Percentiles rank a stretch among this genome's conserved stretches.
Evolutionary conservation across 768 basidiomycete species (phyloP).

Genomic region (Leccinum olivaceopallidum): DNA sequence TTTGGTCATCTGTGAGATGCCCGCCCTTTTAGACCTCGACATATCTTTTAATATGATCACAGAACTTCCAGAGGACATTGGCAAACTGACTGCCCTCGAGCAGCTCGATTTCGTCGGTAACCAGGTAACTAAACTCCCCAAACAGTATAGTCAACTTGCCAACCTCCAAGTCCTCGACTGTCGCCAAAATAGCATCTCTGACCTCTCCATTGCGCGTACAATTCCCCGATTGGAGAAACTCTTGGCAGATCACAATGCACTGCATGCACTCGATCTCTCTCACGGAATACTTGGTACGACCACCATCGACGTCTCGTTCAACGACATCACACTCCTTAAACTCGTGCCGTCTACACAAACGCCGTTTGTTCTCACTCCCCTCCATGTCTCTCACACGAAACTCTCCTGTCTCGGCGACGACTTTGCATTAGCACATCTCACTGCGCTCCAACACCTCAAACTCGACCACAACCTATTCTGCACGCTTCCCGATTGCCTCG

Average conservation of each 20-base stretch:
- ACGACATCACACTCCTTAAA: too few relatives aligned
- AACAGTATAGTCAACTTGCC: slow-evolving; percentile 52
- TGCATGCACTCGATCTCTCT: too few relatives aligned
- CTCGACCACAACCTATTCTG: slow-evolving; percentile 89
- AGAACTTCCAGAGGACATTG: slow-evolving; percentile 79
- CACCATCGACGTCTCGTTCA: too few relatives aligned
- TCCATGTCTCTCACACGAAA: too few relatives aligned
- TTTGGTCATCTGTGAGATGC: slow-evolving; percentile 68
- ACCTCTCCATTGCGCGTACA: slow-evolving; percentile 42
- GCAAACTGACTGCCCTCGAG: slow-evolving; percentile 65
- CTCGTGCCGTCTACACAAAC: too few relatives aligned
- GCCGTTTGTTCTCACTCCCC: too few relatives aligned
- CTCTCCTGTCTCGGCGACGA: slow-evolving; percentile 31
- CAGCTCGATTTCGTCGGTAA: slow-evolving; percentile 86
- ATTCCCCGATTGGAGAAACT: too few relatives aligned
- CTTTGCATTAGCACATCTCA: slow-evolving; percentile 67
- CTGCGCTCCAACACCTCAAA: slow-evolving; percentile 67
- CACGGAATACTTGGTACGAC: too few relatives aligned
- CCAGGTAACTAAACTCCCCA: slow-evolving; percentile 68
- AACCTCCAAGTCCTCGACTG: slow-evolving; percentile 78
- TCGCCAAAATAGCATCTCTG: slow-evolving; percentile 78
- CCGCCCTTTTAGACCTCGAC: slow-evolving; percentile 71
- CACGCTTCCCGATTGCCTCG: slow-evolving; percentile 80
- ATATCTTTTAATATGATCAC: slow-evolving; percentile 92
- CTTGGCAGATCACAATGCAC: too few relatives aligned